Conservation (phyloP, 202 grass and related monocot genomes). For the Carex arenaria region DNA sequence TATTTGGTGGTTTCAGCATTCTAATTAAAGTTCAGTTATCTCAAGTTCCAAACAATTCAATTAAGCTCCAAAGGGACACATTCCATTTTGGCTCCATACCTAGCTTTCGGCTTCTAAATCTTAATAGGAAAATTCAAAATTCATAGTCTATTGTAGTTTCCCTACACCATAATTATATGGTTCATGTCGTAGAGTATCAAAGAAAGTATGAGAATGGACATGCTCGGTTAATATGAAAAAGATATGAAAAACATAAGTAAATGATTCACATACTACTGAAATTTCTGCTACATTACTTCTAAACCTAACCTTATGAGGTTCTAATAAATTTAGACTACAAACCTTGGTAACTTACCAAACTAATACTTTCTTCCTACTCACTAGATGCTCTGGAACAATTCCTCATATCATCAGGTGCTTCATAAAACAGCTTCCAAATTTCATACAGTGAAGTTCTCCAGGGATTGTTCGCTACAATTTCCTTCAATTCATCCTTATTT, state of each 20-base stretch:
- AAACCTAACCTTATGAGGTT: background rate
- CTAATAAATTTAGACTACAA: background rate
- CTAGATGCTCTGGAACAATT: too few relatives aligned
- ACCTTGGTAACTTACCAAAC: background rate
- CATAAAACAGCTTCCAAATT: constrained; percentile 26
- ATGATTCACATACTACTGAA: background rate
- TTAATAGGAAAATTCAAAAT: background rate
- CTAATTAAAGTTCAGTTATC: background rate
- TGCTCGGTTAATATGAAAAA: background rate
- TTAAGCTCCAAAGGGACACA: too few relatives aligned
- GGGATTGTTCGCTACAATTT: background rate
- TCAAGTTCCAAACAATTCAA: background rate
- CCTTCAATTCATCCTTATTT: background rate
- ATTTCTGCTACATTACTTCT: background rate
- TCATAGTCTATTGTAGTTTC: background rate
- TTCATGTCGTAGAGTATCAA: background rate
- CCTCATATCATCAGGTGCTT: too few relatives aligned
- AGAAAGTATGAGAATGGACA: background rate
- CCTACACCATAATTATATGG: background rate
- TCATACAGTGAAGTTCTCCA: background rate
- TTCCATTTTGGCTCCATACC: background rate
- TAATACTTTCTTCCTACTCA: background rate
- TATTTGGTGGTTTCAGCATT: background rate
- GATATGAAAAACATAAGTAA: background rate
- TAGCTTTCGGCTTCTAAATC: background rate